Base-by-base conservation (phyloP, 768 basidiomycete species). In the Leucosporidium creatinivorum region DNA sequence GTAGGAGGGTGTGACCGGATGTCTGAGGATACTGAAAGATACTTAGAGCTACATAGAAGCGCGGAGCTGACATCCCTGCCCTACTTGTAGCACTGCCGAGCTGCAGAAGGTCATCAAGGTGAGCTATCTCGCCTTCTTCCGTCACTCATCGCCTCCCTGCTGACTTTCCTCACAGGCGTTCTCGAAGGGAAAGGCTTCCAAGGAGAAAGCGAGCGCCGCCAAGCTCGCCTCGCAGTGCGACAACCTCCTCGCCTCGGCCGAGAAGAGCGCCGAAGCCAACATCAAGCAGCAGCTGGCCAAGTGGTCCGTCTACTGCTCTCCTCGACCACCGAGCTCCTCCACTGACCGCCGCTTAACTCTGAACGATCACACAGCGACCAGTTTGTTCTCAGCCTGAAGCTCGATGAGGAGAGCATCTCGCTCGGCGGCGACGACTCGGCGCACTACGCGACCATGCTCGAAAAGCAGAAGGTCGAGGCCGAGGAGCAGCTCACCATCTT, bases 141-240 rank as follows among this genome's bases (percentile, higher is more conserved):
- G 51, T 12, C 8, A 4, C 39, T 26, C 13, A n/a, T 18, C 25
- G 18, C 0, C 25, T 47, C n/a, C 13, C 8, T 44, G 0, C 26
- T 3, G 6, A 23, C 60, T 55, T 47, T 44, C 39, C 3, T 3
- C 15, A 17, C 39, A 44, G 39, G 50, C 51, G 3, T 59, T 49
- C 31, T 3, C 30, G 7, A 55, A 54, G 57, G 30, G 49, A 30
- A 58, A 51, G 18, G 9, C 28, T n/a, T 59, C 59, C 61, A 54
- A 54, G 57, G 58, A 58, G 12, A 48, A 62, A 31, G 30, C 50
- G 3, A 23, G 25, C 28, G n/a, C n/a, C 9, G n/a, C 30, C n/a
- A 36, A 36, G 30, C 4, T 47, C 18, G 61, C 58, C 39, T 63
- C 61, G 59, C 66, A 74, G 63, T 50, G 73, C 56, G 30, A 63